These are phyloP conservation scores for Paracamarosporium sp. DNA, from an alignment of 2,329 filamentous ascomycete species.

Conservation along the genomic window DNA sequence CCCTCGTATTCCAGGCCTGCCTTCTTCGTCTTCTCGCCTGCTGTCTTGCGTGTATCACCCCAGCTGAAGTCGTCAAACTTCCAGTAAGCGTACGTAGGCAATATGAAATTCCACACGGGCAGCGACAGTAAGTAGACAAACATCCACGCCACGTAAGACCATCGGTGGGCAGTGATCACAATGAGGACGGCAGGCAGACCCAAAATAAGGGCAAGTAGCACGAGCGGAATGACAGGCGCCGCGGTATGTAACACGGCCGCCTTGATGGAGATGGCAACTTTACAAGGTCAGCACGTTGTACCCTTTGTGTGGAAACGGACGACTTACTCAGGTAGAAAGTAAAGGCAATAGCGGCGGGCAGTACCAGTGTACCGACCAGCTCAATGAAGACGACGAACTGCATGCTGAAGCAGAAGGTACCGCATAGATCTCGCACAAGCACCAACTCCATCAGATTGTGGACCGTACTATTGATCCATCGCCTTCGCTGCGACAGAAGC, in stretches of 20 bases:
- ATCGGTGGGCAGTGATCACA: constrained; percentile 89
- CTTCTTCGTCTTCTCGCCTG: constrained; percentile 87
- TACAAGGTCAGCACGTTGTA: constrained; percentile 31
- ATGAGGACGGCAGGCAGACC: constrained; percentile 93
- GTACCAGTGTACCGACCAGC: constrained; percentile 88
- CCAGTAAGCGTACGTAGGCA: constrained; percentile 96
- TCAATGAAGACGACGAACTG: constrained; percentile 98
- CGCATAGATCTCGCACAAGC: constrained; percentile 92
- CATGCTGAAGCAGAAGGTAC: constrained; percentile 99
- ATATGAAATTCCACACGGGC: constrained; percentile 96
- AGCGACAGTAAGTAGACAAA: constrained; percentile 91
- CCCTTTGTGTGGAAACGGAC: constrained; percentile 9
- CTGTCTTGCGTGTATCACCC: constrained; percentile 97
- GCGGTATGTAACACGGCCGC: constrained; percentile 60
- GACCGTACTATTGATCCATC: constrained; percentile 99
- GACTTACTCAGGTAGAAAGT: constrained; percentile 92
- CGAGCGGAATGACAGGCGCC: constrained; percentile 86
- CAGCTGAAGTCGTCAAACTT: constrained; percentile 99
- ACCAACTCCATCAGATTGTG: constrained; percentile 99
- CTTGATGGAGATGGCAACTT: constrained; percentile 85
- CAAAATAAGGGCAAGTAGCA: constrained; percentile 87
- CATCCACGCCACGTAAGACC: constrained; percentile 96
- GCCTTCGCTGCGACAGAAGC: constrained; percentile 88
- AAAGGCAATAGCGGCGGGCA: constrained; percentile 95
- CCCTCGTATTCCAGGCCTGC: constrained; percentile 87